These are phyloP conservation scores for Tuber borchii DNA, from an alignment of 495 filamentous ascomycete genomes.

Conservation along the genomic window DNA sequence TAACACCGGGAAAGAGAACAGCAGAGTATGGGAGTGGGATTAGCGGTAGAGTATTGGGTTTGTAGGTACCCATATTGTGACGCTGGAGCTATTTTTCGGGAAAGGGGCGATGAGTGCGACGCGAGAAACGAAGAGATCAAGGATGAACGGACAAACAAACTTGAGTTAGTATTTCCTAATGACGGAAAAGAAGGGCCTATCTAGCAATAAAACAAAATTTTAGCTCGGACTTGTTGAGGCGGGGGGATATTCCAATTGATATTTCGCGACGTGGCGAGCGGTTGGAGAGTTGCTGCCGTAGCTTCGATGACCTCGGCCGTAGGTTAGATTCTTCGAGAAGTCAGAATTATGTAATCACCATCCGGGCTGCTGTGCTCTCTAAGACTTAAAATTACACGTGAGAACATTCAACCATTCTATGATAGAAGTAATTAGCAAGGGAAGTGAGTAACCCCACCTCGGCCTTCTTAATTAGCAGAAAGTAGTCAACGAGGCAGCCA, in stretches of 20 bases:
- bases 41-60: conserved; percentile 49
- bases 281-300: background rate
- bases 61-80: conserved; percentile 27
- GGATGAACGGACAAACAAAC: background rate
- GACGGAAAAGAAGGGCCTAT: background rate
- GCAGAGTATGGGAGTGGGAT: conserved; percentile 60
- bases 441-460: too few relatives aligned
- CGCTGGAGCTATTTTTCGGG: conserved; percentile 13
- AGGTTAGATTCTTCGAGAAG: background rate
- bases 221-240: background rate
- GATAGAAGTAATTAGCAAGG: too few relatives aligned
- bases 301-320: background rate
- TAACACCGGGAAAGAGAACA: conserved; percentile 62
- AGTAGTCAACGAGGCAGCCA: too few relatives aligned
- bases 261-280: background rate
- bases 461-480: too few relatives aligned
- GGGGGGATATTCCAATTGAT: background rate
- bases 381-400: too few relatives aligned
- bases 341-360: background rate
- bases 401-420: too few relatives aligned
- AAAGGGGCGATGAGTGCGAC: background rate
- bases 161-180: background rate
- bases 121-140: background rate
- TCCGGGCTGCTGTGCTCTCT: too few relatives aligned
- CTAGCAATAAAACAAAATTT: background rate